Percentiles rank a stretch among this genome's conserved stretches.
Conservation (phyloP, 257 asterid species). For the Petunia secreta region DNA sequence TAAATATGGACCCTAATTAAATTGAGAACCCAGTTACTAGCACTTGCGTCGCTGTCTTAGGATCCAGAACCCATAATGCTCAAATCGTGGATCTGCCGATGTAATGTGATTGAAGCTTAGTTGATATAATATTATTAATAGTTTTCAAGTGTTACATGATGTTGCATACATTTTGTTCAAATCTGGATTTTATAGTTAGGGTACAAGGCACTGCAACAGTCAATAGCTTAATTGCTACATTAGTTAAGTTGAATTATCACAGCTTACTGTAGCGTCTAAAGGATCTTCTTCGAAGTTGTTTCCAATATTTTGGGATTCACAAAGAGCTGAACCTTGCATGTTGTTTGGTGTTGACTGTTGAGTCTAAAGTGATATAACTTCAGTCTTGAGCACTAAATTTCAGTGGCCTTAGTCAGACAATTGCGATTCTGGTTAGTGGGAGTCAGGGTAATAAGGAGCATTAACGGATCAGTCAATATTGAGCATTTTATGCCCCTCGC, state of each 20-base stretch:
- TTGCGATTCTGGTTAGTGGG: background rate
- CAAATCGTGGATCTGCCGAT: too few relatives aligned
- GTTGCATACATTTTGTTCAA: slow-evolving; percentile 16
- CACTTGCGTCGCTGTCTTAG: too few relatives aligned
- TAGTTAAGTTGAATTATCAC: background rate
- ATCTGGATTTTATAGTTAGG: background rate
- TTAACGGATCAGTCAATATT: background rate
- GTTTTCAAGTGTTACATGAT: background rate
- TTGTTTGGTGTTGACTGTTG: slow-evolving; percentile 1
- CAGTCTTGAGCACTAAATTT: background rate
- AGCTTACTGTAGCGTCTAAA: background rate
- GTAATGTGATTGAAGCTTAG: background rate
- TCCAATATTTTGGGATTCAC: background rate
- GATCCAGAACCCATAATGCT: too few relatives aligned
- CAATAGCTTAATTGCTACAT: background rate
- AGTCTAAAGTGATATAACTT: background rate
- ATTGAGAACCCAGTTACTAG: too few relatives aligned
- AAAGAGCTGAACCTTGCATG: background rate
- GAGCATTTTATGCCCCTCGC: background rate
- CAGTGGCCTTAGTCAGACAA: background rate
- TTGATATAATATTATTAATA: background rate
- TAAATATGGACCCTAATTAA: too few relatives aligned
- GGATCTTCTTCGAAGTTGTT: background rate
- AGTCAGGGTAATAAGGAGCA: slow-evolving; percentile 1
- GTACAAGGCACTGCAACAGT: background rate